These are phyloP conservation scores for Rhododendron kiyosumense DNA, from an alignment of 148 eudicot genomes.

Conservation along the genomic window DNA sequence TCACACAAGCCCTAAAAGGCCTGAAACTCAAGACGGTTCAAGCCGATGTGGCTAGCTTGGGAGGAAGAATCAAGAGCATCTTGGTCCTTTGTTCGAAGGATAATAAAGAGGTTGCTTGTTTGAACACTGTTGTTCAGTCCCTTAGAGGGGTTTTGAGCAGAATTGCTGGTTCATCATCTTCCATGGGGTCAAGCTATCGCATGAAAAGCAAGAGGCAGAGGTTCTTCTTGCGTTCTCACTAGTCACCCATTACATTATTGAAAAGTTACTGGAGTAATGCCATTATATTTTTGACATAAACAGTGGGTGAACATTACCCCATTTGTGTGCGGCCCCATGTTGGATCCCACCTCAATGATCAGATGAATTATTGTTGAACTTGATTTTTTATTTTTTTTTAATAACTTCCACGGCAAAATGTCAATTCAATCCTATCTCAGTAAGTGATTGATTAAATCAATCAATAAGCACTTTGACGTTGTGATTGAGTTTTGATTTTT, in stretches of 20 bases:
- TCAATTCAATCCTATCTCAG: neutral
- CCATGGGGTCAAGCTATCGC: constrained; percentile 38
- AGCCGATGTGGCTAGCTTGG: constrained; percentile 69
- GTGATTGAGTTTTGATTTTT: neutral
- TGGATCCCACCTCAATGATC: neutral
- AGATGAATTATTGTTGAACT: neutral
- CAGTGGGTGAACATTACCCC: neutral
- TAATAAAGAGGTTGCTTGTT: constrained; percentile 12
- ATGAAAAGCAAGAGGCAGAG: constrained; percentile 87
- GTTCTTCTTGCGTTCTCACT: constrained; percentile 40
- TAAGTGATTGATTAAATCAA: neutral
- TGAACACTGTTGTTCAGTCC: constrained; percentile 39
- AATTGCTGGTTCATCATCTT: constrained; percentile 36
- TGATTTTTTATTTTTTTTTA: neutral
- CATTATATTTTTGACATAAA: neutral
- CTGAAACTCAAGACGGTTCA: constrained; percentile 39
- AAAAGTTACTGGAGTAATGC: neutral
- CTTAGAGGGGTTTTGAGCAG: constrained; percentile 49
- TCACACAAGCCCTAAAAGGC: constrained; percentile 44
- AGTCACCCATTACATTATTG: neutral
- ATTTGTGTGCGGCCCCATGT: neutral
- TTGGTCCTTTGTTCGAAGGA: constrained; percentile 38
- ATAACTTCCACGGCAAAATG: neutral
- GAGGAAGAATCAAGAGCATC: constrained; percentile 60
- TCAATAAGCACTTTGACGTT: neutral